Evolutionary conservation across 106 monocot genomes (phyloP).

Genomic region (Platanthera zijinensis): DNA sequence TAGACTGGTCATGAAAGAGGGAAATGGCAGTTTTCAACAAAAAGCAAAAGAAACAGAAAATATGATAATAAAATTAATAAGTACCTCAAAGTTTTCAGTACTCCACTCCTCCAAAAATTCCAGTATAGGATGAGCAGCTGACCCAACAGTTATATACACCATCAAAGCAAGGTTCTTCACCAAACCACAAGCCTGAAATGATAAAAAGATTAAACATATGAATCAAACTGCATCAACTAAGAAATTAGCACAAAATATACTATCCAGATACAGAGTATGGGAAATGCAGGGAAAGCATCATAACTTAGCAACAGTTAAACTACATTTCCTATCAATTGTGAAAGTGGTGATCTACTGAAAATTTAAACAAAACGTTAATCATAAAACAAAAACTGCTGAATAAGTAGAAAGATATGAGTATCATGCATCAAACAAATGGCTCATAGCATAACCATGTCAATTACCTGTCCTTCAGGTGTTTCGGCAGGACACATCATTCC

Average conservation of each 20-base stretch:
- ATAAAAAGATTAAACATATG: slow-evolving; percentile 3
- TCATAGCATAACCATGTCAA: background rate
- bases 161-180: slow-evolving; percentile 97
- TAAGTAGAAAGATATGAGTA: background rate
- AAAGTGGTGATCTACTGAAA: background rate
- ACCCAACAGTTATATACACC: slow-evolving; percentile 99
- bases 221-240: background rate
- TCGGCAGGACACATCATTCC: slow-evolving; percentile 99
- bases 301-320: background rate
- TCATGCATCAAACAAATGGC: background rate
- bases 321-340: background rate
- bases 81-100: slow-evolving; percentile 97
- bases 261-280: background rate
- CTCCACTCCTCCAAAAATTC: slow-evolving; percentile 98
- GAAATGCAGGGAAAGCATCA: background rate
- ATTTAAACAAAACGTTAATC: background rate
- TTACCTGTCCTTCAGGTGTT: slow-evolving; percentile 97
- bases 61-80: background rate
- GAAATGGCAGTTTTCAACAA: background rate
- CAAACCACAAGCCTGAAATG: slow-evolving; percentile 76
- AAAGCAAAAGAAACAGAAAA: background rate
- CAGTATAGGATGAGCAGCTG: slow-evolving; percentile 90
- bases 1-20: background rate
- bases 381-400: background rate
- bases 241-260: background rate